Base-by-base conservation (phyloP, 331 rosid species). In the Erythrophleum ivorense region DNA sequence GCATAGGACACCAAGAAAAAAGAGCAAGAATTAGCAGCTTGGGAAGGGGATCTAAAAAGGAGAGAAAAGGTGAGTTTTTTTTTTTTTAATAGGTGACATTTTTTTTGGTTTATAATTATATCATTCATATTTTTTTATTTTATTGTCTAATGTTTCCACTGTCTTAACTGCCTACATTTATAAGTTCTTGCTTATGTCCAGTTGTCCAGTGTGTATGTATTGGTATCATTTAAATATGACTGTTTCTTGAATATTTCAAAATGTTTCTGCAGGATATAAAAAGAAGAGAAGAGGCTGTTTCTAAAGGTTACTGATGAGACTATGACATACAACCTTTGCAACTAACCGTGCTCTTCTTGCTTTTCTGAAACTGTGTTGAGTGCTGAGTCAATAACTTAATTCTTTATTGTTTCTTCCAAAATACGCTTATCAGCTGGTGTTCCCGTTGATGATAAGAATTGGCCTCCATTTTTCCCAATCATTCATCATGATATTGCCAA, bases 401-500 rank as follows among this genome's bases (percentile, higher is more conserved):
- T 73, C 48, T 66, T 82, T 9, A 46, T 73, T 74, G 46, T 55
- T 78, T 59, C 38, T 68, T 68, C 36, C 68, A 75, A 78, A 73
- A 62, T 81, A 46, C 84, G 57, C 65, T 46, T 83, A 66, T 82
- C 94, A 96, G 99, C 90, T 83, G 97, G 92, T 40, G 92, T 87
- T 40, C 85, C 97, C 6, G 41, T 70, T 81, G 97, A 94, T 88
- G 92, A 87, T 80, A 94, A 86, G 90, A 96, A 96, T 83, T 96
- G 99, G 99, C 99, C 99, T 86, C 97, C 97, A 24, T 72, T 91
- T 79, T 95, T 95, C 80, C 99, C 99, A 38, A 88, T 95, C 74
- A 93, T 95, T 82, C 99, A 95, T 86, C 99, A 95, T 85, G 99
- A 93, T 88, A 93, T 96, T 81, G 91, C 98, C 76, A 94, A 91